phyloP scores from a whole-genome alignment of 2,329 filamentous ascomycete species.

The Apiospora kogelbergensis region DNA sequence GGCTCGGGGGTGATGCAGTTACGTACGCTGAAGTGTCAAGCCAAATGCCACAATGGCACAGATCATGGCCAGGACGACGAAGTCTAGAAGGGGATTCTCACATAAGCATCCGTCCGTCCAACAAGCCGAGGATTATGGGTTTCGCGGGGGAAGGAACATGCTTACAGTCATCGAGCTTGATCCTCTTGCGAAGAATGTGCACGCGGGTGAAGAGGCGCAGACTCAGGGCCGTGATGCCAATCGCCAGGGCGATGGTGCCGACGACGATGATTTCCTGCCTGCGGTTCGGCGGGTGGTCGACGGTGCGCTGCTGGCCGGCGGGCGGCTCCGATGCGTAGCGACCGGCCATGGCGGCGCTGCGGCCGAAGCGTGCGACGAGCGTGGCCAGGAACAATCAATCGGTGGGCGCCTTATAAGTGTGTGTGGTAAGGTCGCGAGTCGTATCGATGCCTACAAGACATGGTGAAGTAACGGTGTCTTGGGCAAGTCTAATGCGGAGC shows the following conservation, averaged over 20 bases:
- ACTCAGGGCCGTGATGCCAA: neutral
- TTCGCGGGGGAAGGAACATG: neutral
- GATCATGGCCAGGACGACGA: neutral
- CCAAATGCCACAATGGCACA: neutral
- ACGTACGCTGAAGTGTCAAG: neutral
- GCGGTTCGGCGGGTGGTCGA: neutral
- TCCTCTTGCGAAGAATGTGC: neutral
- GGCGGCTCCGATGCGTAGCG: conserved; percentile 1
- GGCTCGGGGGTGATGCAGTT: no score
- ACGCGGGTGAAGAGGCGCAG: conserved; percentile 7
- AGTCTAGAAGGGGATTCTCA: neutral
- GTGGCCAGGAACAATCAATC: neutral
- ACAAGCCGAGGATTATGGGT: neutral
- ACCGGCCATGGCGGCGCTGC: neutral
- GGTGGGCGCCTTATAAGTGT: neutral
- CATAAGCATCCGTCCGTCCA: neutral
- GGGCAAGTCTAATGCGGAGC: neutral
- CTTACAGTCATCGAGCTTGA: neutral
- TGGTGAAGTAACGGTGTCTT: neutral
- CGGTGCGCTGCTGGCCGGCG: neutral
- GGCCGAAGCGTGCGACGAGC: neutral
- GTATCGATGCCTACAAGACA: neutral
- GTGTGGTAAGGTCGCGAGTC: neutral
- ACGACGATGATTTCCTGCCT: neutral
- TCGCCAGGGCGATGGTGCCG: neutral